Base-by-base conservation (phyloP, 352 stramenopile genomes). In the Thraustochytrium striatum region DNA sequence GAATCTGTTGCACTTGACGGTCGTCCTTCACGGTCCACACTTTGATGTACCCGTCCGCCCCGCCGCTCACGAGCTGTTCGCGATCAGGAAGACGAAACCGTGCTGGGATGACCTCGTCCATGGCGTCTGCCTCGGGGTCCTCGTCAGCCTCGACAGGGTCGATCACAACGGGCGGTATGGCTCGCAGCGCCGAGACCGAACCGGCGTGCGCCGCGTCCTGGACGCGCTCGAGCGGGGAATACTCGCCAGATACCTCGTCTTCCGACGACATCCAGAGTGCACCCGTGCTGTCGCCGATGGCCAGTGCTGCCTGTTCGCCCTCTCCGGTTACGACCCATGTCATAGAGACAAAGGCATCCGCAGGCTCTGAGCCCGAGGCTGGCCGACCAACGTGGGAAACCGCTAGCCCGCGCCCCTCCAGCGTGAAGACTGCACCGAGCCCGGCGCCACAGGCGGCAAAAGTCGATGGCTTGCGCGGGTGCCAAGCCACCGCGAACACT, bases 11-110 rank as follows among this genome's bases (percentile, higher is more conserved):
- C 3, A 55, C 13, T 9, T 19, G 8, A 3, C n/a, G 52, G 0
- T 35, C 30, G 38, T 21, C 30, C 25, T 33, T 32, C 30, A 3
- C 61, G 9, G 9, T n/a, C 65, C 65, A 75, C 0, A 58, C 43
- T 38, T 75, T 75, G 43, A 75, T 21, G 39, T 61, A 75, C 3
- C 44, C 65, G 25, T 75, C 65, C 3, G 65, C 65, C 5, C 44
- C 44, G 1, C 28, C 65, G 35, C 43, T 75, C 47, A 75, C 65
- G 30, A 61, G 7, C 39, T 58, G 33, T n/a, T n/a, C n/a, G n/a
- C n/a, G n/a, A n/a, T n/a, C n/a, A n/a, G n/a, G n/a, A n/a, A n/a
- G n/a, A n/a, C n/a, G n/a, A n/a, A n/a, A n/a, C n/a, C n/a, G n/a
- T n/a, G n/a, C n/a, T n/a, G n/a, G n/a, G n/a, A n/a, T n/a, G n/a